These are phyloP conservation scores for Cicer yamashitae DNA, from an alignment of 306 rosid genomes.

Conservation along the genomic window DNA sequence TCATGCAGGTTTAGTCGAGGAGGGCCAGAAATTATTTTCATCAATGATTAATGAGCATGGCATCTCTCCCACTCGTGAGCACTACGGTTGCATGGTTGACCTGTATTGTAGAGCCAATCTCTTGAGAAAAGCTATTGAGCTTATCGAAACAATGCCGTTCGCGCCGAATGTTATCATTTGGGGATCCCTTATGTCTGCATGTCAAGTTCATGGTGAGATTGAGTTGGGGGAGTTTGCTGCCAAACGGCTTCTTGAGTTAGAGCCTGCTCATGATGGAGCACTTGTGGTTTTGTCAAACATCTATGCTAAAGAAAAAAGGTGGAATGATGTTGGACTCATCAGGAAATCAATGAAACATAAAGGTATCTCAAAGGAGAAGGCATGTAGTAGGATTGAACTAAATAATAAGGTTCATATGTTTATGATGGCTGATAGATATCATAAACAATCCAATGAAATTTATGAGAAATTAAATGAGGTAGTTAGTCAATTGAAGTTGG, in stretches of 20 bases:
- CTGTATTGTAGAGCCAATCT: constrained; percentile 82
- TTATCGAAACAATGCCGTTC: constrained; percentile 80
- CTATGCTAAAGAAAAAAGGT: constrained; percentile 78
- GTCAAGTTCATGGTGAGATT: constrained; percentile 66
- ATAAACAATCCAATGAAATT: constrained; percentile 65
- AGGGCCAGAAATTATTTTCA: constrained; percentile 62
- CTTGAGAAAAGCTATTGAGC: constrained; percentile 73
- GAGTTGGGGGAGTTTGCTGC: constrained; percentile 89
- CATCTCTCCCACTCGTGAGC: constrained; percentile 75
- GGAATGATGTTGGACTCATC: constrained; percentile 75
- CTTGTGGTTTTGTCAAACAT: constrained; percentile 79
- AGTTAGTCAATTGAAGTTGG: constrained; percentile 62
- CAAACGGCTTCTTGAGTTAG: constrained; percentile 68
- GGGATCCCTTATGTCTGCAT: constrained; percentile 93
- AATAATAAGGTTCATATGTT: constrained; percentile 71
- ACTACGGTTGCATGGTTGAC: constrained; percentile 95
- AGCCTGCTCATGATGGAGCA: constrained; percentile 82
- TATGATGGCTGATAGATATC: constrained; percentile 80
- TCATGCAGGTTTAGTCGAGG: constrained; percentile 80
- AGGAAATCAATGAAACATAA: constrained; percentile 65
- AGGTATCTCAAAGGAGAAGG: constrained; percentile 78
- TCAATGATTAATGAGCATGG: constrained; percentile 68
- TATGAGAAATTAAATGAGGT: constrained; percentile 75
- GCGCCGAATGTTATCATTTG: constrained; percentile 82
- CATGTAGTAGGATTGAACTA: constrained; percentile 71